phyloP scores from a whole-genome alignment of 1,284 basidiomycete species.

The Cryptococcus depauperatus region DNA sequence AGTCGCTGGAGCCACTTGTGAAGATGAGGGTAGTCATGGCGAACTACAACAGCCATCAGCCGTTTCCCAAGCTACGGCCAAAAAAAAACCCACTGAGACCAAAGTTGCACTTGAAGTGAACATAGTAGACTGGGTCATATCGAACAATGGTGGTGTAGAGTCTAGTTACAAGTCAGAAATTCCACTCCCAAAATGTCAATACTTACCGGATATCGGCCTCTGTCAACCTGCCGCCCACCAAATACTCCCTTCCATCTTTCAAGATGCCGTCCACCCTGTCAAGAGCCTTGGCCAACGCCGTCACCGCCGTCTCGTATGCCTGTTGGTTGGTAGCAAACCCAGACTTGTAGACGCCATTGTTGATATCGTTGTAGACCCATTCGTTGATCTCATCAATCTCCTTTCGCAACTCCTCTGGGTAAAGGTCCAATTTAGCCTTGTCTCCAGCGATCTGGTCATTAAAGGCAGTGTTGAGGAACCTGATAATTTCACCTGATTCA shows the following conservation, averaged over 20 bases:
- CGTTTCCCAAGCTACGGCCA: too few relatives aligned
- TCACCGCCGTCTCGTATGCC: constrained; percentile 73
- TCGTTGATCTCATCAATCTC: constrained; percentile 83
- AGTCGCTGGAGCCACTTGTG: constrained; percentile 76
- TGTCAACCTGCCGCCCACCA: constrained; percentile 72
- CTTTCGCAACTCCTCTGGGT: constrained; percentile 60
- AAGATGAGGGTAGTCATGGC: constrained; percentile 68
- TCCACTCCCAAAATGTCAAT: background rate
- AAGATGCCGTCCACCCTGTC: constrained; percentile 75
- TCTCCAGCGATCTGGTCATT: constrained; percentile 60
- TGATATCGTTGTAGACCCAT: constrained; percentile 66
- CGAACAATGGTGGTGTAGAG: constrained; percentile 84
- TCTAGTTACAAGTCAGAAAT: constrained; percentile 40
- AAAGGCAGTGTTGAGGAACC: constrained; percentile 78
- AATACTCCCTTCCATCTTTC: constrained; percentile 62
- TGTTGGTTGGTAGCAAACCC: constrained; percentile 78
- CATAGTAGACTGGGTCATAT: constrained; percentile 78
- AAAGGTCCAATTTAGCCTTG: constrained; percentile 62
- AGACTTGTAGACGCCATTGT: constrained; percentile 66
- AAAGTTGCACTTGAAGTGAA: constrained; percentile 91
- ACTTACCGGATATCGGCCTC: constrained; percentile 69
- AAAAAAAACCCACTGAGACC: constrained; percentile 47
- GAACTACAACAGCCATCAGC: constrained; percentile 29
- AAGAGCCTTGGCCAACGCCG: constrained; percentile 63
- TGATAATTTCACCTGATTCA: constrained; percentile 87